Percentiles rank a stretch among this genome's conserved stretches.
Conservation (phyloP, 441 rosid species). For the Iberis amara region DNA sequence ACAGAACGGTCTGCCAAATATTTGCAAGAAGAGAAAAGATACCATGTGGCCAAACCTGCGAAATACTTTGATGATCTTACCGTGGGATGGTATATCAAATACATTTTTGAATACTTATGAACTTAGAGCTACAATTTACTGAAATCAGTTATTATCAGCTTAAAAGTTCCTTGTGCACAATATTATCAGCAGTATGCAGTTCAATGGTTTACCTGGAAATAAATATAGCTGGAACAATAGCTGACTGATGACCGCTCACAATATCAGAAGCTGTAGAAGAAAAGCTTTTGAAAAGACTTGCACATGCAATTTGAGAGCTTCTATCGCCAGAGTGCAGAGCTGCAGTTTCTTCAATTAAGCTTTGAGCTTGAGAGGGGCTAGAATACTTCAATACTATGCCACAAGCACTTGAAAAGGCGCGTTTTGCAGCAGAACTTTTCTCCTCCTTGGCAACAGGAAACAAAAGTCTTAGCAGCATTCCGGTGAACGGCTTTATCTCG, state of each 20-base stretch:
- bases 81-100: neutral
- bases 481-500: slow-evolving; percentile 72
- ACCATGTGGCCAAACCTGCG: neutral
- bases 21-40: slow-evolving; percentile 4
- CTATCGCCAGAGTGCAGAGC: slow-evolving; percentile 76
- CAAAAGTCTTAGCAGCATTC: slow-evolving; percentile 60
- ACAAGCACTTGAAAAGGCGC: slow-evolving; percentile 91
- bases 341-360: slow-evolving; percentile 76
- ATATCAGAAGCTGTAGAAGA: slow-evolving; percentile 75
- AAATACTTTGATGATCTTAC: slow-evolving; percentile 11
- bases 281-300: slow-evolving; percentile 74
- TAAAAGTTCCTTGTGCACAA: slow-evolving; percentile 2
- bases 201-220: slow-evolving; percentile 62
- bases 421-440: slow-evolving; percentile 75
- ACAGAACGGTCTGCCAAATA: neutral
- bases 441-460: slow-evolving; percentile 85
- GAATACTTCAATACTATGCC: slow-evolving; percentile 75
- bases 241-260: slow-evolving; percentile 61
- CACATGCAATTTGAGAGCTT: slow-evolving; percentile 80
- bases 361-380: slow-evolving; percentile 62
- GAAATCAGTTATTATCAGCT: slow-evolving; percentile 10
- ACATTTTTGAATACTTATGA: neutral
- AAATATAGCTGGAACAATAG: slow-evolving; percentile 69
- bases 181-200: neutral
- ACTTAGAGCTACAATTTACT: neutral